Evolutionary conservation across 2,329 filamentous ascomycete species (phyloP), one percentile per base, ranked within the genome.

Genomic region (Dothistroma pini): DNA sequence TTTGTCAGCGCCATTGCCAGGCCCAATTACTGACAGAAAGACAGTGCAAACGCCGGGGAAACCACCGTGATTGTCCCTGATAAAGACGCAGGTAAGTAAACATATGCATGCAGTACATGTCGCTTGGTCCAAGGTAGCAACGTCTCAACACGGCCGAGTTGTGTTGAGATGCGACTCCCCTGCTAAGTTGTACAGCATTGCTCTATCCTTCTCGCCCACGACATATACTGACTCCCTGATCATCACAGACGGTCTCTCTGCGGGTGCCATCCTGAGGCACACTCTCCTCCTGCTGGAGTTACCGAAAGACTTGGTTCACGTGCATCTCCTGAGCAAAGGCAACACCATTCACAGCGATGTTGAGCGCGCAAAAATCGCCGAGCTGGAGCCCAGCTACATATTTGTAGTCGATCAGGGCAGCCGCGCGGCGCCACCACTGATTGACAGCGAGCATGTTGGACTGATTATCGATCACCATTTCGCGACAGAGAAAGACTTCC

Each of bases 401-500:
- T 85, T 89, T 69, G 79, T 89, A 0, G 77, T 89, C 4, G 87
- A 89, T 65, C 86, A 89, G 70, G 86, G 87, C 14, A 86, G 85
- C 47, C 78, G 83, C 16, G 77, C 76, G 49, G 81, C 80, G 0
- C 79, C 80, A 4, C 80, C 84, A 1, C 72, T 89, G 11, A 78
- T 86, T 22, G 78, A 83, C 38, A 65, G 68, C 1, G 71, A 77
- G 0, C 79, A 83, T 54, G 81, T 77, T 54, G 81, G 80, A 1
- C 73, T 89, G 3, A 75, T 90, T 12, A 85, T 89, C 61, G 87
- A 89, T 67, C 86, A 89, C 62, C 87, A 89, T 69, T 78, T 83
- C 63, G 76, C 78, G 32, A 75, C 75, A 62, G 79, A 81, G n/a
- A 77, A 81, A 9, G 82, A 85, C 49, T 88, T 88, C 61, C 87